Percentiles rank a stretch among this genome's conserved stretches.
Conservation (phyloP, 108 stramenopile species). For the Discostella stelligeroides region DNA sequence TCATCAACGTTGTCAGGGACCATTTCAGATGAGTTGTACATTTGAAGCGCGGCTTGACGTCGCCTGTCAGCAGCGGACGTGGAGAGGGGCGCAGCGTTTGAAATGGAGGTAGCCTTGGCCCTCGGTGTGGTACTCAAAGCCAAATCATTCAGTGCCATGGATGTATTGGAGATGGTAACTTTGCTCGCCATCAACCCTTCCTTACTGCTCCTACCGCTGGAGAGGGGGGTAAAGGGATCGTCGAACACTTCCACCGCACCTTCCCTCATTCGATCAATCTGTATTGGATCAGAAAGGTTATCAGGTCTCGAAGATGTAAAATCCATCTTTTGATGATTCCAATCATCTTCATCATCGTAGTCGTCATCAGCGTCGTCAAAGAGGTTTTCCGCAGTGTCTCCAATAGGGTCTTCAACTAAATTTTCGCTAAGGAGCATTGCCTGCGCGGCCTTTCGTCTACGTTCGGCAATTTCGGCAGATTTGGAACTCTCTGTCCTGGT, state of each 20-base stretch:
- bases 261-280: slow-evolving; percentile 1
- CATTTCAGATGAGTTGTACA: slow-evolving; percentile 48
- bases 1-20: slow-evolving; percentile 52
- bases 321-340: neutral
- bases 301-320: neutral
- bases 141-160: neutral
- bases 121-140: neutral
- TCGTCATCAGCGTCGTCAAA: neutral
- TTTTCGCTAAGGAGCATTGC: slow-evolving; percentile 50
- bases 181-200: neutral
- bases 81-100: slow-evolving; percentile 14
- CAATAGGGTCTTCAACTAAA: slow-evolving; percentile 45
- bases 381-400: neutral
- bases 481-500: slow-evolving; percentile 7
- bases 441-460: slow-evolving; percentile 39
- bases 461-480: slow-evolving; percentile 39
- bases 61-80: slow-evolving; percentile 31
- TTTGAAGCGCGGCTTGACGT: slow-evolving; percentile 40
- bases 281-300: neutral
- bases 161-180: neutral
- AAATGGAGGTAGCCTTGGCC: neutral
- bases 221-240: neutral
- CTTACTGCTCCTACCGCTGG: neutral
- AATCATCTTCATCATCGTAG: neutral
- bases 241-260: neutral